Conservation (phyloP, 139 green algal genomes). For the Chlamydomonas sp. region DNA sequence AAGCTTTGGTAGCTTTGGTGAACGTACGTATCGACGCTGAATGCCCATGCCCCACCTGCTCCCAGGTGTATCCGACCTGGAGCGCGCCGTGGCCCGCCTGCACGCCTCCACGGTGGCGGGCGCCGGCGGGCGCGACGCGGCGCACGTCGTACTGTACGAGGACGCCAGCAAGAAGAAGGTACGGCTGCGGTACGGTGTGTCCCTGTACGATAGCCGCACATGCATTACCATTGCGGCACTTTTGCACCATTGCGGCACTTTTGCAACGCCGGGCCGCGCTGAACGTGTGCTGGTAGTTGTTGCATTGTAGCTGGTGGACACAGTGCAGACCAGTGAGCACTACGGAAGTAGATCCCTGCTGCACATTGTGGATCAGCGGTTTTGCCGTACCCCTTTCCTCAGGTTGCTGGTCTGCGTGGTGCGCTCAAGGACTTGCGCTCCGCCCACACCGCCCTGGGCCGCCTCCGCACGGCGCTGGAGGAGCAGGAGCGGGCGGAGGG, state of each 20-base stretch:
- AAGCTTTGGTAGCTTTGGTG: neutral
- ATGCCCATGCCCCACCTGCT: neutral
- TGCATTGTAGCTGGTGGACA: too few relatives aligned
- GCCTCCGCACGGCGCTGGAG: neutral
- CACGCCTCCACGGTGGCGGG: slow-evolving; percentile 57
- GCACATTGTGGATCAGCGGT: too few relatives aligned
- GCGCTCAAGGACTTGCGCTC: slow-evolving; percentile 65
- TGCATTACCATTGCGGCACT: too few relatives aligned
- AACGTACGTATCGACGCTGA: too few relatives aligned
- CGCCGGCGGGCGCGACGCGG: slow-evolving; percentile 69
- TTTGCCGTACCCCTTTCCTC: neutral
- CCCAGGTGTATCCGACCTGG: slow-evolving; percentile 84
- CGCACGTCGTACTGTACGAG: slow-evolving; percentile 96
- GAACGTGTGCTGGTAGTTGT: too few relatives aligned
- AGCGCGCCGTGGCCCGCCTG: slow-evolving; percentile 87
- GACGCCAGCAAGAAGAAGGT: slow-evolving; percentile 67
- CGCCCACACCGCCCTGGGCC: slow-evolving; percentile 36
- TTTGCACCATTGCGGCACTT: too few relatives aligned
- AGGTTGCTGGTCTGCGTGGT: slow-evolving; percentile 66
- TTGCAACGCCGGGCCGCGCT: too few relatives aligned
- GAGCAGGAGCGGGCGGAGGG: neutral
- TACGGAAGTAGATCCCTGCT: too few relatives aligned
- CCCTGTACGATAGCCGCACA: too few relatives aligned
- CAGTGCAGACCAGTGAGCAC: too few relatives aligned
- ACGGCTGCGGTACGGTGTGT: neutral